Evolutionary conservation across 805 yeast genomes (phyloP), one percentile per base, ranked within the genome.

Genomic region (Torulaspora microellipsoides): DNA sequence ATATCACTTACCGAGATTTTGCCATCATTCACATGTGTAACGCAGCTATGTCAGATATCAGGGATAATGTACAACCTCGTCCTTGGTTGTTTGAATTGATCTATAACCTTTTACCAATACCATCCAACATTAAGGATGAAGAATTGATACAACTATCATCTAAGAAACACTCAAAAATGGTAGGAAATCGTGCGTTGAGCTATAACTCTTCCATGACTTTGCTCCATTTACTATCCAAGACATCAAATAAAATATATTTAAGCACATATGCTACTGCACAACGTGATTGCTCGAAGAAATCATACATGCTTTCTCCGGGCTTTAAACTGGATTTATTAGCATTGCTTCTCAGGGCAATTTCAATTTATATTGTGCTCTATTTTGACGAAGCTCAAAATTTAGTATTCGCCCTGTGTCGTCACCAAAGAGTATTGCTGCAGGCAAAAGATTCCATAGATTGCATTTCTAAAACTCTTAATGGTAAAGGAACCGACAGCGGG

Each of bases 1-100:
- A 60, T 15, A 54, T 71, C 8, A 79, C 87, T 0, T 75, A 78
- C 42, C 64, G 91, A 48, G 95, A 85, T 60, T 82, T 81, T 44
- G 42, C 80, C 7, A 68, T 83, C 0, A 67, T 73, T 5, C 85
- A 81, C 37, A 57, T 78, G 5, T 72, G 80, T 36, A 65, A 65
- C 17, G 53, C 76, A 29, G 52, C 80, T 5, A 49, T 59, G 14
- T 43, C 62, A 23, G 70, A 71, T 48, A 55, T 72, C 11, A 62
- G 77, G 3, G 48, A 40, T n/a, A 62, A 62, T 38, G 13, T 37
- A 8, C 54, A 56, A 23, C 56, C 60, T 12, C 55, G 58, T 14
- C 73, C 80, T 0, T 73, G 80, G 10, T 62, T 79, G 30, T 73
- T 77, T 38, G 85, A 84, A 54, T 68, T 77, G 39, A 59, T 83